These are phyloP conservation scores for Sapria himalayana DNA, from an alignment of 345 rosid genomes.

Conservation along the genomic window DNA sequence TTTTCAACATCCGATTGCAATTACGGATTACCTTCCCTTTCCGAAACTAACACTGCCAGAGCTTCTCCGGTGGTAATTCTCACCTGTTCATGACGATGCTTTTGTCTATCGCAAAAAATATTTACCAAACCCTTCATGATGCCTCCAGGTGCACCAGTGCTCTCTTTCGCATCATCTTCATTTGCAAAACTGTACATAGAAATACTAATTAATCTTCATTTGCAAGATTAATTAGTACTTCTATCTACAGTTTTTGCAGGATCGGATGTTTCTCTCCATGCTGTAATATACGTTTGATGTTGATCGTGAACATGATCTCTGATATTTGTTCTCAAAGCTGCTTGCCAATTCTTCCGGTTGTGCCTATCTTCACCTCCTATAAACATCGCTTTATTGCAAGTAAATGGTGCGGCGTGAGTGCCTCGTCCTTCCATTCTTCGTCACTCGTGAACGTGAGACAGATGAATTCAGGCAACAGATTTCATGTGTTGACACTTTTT, in stretches of 20 bases:
- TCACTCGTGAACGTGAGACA: constrained; percentile 53
- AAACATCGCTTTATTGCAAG: constrained; percentile 52
- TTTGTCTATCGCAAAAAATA: constrained; percentile 32
- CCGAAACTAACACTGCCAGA: constrained; percentile 63
- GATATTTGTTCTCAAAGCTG: constrained; percentile 66
- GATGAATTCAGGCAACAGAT: constrained; percentile 61
- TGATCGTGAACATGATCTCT: constrained; percentile 67
- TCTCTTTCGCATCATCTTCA: constrained; percentile 53
- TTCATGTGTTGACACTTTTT: constrained; percentile 75
- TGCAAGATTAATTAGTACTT: constrained; percentile 56
- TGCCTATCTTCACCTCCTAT: constrained; percentile 60
- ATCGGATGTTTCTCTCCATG: constrained; percentile 42
- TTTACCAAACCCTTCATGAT: constrained; percentile 54
- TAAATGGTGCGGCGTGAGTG: constrained; percentile 27
- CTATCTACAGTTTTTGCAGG: constrained; percentile 57
- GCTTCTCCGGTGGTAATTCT: constrained; percentile 77
- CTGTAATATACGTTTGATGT: constrained; percentile 49
- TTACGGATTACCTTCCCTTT: constrained; percentile 51
- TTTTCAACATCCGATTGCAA: constrained; percentile 44
- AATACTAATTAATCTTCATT: no score
- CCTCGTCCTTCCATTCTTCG: constrained; percentile 25
- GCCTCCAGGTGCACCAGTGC: constrained; percentile 73
- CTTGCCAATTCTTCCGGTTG: constrained; percentile 51
- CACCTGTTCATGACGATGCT: constrained; percentile 21
- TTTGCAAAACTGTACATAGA: constrained; percentile 50